Percentiles rank a stretch among this genome's conserved stretches.
phyloP scores from a whole-genome alignment of 192 early-diverging fungal species.

The Diversispora eburnea region DNA sequence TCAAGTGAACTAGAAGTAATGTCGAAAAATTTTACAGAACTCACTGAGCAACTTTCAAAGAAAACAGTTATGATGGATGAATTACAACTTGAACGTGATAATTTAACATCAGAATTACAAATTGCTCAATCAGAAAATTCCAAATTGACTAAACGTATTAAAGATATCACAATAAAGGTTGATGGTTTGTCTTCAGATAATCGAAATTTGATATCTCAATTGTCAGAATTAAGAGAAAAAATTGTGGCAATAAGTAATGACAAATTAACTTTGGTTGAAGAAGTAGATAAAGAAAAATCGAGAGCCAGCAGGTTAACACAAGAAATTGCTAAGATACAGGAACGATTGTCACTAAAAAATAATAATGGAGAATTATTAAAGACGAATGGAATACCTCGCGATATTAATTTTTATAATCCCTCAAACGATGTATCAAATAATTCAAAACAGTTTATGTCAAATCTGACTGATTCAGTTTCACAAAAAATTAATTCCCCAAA shows the following conservation, averaged over 20 bases:
- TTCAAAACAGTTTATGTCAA: background rate
- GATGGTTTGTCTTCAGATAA: conserved; percentile 21
- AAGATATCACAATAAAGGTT: conserved; percentile 23
- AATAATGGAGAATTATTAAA: background rate
- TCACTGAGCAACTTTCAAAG: background rate
- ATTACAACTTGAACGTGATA: conserved; percentile 13
- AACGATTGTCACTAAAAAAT: background rate
- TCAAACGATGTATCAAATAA: background rate
- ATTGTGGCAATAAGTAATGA: conserved; percentile 24
- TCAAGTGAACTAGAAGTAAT: background rate
- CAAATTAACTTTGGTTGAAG: conserved; percentile 17
- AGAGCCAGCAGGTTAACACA: background rate
- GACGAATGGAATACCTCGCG: background rate
- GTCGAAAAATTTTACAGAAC: conserved; percentile 1
- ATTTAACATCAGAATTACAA: conserved; percentile 18
- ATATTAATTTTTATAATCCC: background rate
- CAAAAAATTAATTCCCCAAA: background rate
- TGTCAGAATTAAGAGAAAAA: conserved; percentile 23
- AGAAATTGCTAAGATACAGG: conserved; percentile 4
- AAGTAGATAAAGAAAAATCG: conserved; percentile 21
- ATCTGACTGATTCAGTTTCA: background rate
- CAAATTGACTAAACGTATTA: conserved; percentile 24
- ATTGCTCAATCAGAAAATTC: conserved; percentile 19
- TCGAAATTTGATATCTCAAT: conserved; percentile 23
- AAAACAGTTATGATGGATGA: background rate